Base-by-base conservation (phyloP, 768 basidiomycete genomes). In the Boletus vinaceobasis region DNA sequence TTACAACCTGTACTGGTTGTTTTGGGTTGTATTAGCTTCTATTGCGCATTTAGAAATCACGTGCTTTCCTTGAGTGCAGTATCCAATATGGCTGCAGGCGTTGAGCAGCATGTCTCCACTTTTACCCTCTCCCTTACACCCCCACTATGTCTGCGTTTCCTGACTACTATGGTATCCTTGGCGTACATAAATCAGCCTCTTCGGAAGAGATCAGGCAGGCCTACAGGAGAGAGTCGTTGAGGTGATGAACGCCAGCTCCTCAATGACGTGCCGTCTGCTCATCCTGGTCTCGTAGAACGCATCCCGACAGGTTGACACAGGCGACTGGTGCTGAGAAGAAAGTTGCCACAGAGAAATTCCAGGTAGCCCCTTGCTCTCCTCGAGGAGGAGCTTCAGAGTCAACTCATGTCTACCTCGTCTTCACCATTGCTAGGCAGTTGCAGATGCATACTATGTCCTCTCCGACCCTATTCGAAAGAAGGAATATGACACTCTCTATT, bases 391-490 rank as follows among this genome's bases (percentile, higher is more conserved):
- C 15, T 15, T 21, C 40, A 23, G 49, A 33, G 27, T 37, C 23
- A 2, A 29, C 55, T 46, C 35, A 47, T 39, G 13, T 29, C 33
- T 9, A 31, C 31, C 14, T 36, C 48, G 33, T 32, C 43, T 35
- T 19, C 23, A 45, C 44, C 27, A n/a, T 13, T 29, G 8, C 13
- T 27, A 65, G 88, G 84, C 88, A 8, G 86, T 97, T 58, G 93
- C 94, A 50, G 94, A 97, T 70, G 93, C 93, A 17, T 96, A 96
- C 73, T 97, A 91, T 68, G 89, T 95, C 27, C 82, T 98, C 36
- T 93, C 90, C 3, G 92, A 97, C 70, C 71, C 85, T 5, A 77
- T 78, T 40, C 78, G 88, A 53, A 81, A 87, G 54, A 76, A 70
- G 63, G 88, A 92, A 70, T 92, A 92, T 59, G 90, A 92, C 60